Evolutionary conservation across 2,329 filamentous ascomycete species (phyloP).

Genomic region (Diaporthe vaccinii): DNA sequence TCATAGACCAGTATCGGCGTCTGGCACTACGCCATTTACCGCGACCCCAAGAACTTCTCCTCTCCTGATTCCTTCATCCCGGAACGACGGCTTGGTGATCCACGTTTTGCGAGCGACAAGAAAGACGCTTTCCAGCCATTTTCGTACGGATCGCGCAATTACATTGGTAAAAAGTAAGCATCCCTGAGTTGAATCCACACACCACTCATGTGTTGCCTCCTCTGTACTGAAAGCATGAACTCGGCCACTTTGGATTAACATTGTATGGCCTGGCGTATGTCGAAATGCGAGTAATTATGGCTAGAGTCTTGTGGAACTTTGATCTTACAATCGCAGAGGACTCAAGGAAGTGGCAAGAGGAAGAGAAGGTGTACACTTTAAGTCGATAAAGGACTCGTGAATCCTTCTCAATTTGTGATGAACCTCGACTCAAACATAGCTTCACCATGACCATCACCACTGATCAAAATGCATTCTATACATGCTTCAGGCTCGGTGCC

Average conservation of each 20-base stretch:
- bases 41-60: slow-evolving; percentile 51
- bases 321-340: slow-evolving; percentile 55
- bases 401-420: neutral
- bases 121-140: slow-evolving; percentile 54
- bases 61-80: slow-evolving; percentile 51
- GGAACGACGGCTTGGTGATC: slow-evolving; percentile 50
- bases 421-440: no score
- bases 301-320: slow-evolving; percentile 60
- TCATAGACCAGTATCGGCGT: slow-evolving; percentile 47
- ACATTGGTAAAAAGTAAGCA: slow-evolving; percentile 54
- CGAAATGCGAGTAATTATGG: slow-evolving; percentile 62
- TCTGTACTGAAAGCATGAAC: neutral
- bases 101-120: slow-evolving; percentile 47
- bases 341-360: slow-evolving; percentile 51
- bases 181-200: neutral
- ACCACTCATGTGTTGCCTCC: neutral
- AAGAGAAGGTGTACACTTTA: slow-evolving; percentile 48
- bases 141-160: slow-evolving; percentile 55
- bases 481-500: slow-evolving; percentile 30
- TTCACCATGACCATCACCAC: neutral
- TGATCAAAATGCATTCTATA: slow-evolving; percentile 10
- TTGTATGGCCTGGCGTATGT: slow-evolving; percentile 54
- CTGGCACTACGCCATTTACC: slow-evolving; percentile 50
- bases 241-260: neutral
- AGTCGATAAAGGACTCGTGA: no score